phyloP scores from a whole-genome alignment of 345 rosid species.

The Euphorbia tirucalli region DNA sequence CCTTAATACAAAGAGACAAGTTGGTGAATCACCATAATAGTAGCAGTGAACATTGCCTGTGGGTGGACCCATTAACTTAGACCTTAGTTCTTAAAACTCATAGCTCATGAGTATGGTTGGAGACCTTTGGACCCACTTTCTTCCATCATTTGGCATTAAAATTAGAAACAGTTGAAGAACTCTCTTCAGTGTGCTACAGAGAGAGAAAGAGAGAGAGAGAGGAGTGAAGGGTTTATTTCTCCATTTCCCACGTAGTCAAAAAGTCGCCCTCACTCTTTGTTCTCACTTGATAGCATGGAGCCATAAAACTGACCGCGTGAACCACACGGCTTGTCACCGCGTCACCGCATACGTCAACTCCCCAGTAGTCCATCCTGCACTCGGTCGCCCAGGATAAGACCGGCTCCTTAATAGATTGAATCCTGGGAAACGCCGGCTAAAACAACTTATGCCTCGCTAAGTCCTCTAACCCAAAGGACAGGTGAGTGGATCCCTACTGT shows the following conservation, averaged over 20 bases:
- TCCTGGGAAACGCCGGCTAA: too few relatives aligned
- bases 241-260: conserved; percentile 20
- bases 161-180: not conserved
- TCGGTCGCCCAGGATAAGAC: too few relatives aligned
- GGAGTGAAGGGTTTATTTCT: not conserved
- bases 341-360: too few relatives aligned
- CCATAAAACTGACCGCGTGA: too few relatives aligned
- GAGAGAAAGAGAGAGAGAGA: not conserved
- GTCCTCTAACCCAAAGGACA: too few relatives aligned
- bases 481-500: too few relatives aligned
- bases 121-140: conserved; percentile 1
- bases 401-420: too few relatives aligned
- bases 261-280: conserved; percentile 13
- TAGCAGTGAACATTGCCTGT: too few relatives aligned
- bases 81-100: conserved; percentile 1
- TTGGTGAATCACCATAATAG: not conserved
- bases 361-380: too few relatives aligned
- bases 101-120: not conserved
- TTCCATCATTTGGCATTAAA: not conserved
- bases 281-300: too few relatives aligned
- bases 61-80: not conserved
- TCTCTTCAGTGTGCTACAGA: not conserved
- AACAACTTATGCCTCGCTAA: too few relatives aligned
- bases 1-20: not conserved
- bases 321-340: too few relatives aligned